A percentile compares a stretch with the other conserved stretches of the same genome.
Conservation (phyloP, 768 basidiomycete species). For the Mycena crocata region DNA sequence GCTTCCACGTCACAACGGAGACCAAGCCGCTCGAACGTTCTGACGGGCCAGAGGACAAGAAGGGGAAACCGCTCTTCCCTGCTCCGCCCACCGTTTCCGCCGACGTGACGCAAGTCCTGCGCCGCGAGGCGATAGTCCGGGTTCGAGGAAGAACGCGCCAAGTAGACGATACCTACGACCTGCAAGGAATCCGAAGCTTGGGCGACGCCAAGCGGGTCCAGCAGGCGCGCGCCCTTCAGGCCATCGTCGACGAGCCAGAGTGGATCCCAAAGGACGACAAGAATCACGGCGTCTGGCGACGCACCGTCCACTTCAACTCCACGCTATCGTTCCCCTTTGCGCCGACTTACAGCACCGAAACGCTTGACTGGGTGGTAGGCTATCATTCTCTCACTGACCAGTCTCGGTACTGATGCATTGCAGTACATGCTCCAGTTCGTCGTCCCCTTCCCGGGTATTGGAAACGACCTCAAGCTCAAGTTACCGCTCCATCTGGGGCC, state of each 20-base stretch:
- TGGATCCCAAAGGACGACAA: slow-evolving; percentile 9
- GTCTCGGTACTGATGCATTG: neutral
- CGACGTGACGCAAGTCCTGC: neutral
- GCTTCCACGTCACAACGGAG: slow-evolving; percentile 8
- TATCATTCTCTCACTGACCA: neutral
- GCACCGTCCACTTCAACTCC: slow-evolving; percentile 10
- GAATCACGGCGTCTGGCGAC: slow-evolving; percentile 8
- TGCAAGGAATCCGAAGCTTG: neutral
- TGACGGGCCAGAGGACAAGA: slow-evolving; percentile 16
- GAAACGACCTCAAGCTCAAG: slow-evolving; percentile 12
- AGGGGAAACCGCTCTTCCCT: slow-evolving; percentile 18
- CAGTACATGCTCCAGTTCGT: slow-evolving; percentile 14
- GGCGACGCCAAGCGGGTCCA: neutral
- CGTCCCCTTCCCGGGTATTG: slow-evolving; percentile 15
- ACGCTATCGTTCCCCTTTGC: slow-evolving; percentile 9
- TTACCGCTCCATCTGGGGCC: slow-evolving; percentile 6
- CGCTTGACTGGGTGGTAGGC: slow-evolving; percentile 13
- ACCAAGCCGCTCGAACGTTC: slow-evolving; percentile 3
- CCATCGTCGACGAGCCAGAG: neutral
- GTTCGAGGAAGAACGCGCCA: neutral
- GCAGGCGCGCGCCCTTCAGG: neutral
- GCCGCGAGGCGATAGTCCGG: neutral
- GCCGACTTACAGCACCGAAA: slow-evolving; percentile 7
- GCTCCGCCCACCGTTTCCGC: neutral
- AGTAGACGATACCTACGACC: neutral